Evolutionary conservation across 208 protist genomes (phyloP).

Genomic region (Trichomonas vaginalis): DNA sequence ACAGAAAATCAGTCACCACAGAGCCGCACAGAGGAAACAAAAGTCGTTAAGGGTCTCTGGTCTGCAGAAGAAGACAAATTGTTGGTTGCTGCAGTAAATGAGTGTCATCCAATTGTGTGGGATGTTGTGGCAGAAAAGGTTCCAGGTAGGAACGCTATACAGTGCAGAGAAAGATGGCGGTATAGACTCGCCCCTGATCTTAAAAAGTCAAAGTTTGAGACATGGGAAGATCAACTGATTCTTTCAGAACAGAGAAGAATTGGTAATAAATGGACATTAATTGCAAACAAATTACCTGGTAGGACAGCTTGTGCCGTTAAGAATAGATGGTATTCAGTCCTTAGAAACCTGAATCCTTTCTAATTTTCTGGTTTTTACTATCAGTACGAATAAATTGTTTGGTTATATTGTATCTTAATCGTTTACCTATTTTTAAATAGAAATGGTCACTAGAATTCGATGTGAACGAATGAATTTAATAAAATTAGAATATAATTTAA

Average conservation of each 20-base stretch:
- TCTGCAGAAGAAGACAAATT: not conserved
- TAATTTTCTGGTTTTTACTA: too few relatives aligned
- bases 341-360: not conserved
- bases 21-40: not conserved
- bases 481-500: too few relatives aligned
- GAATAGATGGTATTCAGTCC: not conserved
- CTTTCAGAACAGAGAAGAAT: not conserved
- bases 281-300: not conserved
- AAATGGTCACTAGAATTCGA: too few relatives aligned
- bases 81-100: not conserved
- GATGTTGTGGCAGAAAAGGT: not conserved
- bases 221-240: not conserved
- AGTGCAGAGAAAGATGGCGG: not conserved
- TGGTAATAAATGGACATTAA: not conserved
- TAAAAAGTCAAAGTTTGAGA: not conserved
- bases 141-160: not conserved
- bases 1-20: not conserved
- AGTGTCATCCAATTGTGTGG: not conserved
- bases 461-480: too few relatives aligned
- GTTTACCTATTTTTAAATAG: not conserved
- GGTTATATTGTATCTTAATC: not conserved
- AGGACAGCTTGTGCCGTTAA: not conserved
- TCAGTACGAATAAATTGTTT: not conserved
- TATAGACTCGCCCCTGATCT: not conserved
- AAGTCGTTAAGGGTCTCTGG: not conserved